These are phyloP conservation scores for Wallacemonas sp. DNA, from an alignment of 208 protist genomes.

Conservation along the genomic window DNA sequence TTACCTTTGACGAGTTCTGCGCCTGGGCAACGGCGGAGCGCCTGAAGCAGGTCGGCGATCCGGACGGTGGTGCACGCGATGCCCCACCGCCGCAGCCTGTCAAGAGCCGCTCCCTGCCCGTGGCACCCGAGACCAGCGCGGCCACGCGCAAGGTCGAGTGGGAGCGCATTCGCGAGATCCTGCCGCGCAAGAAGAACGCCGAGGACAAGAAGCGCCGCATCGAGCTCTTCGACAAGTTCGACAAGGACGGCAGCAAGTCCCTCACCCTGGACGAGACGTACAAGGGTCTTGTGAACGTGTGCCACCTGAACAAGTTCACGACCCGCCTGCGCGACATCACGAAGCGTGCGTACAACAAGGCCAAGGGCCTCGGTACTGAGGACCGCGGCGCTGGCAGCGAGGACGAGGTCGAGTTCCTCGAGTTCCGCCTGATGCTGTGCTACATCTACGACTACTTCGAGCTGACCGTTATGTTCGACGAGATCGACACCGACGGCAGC, in stretches of 20 bases:
- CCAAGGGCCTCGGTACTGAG: slow-evolving; percentile 30
- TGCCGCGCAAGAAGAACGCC: slow-evolving; percentile 10
- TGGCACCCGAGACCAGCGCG: slow-evolving; percentile 3
- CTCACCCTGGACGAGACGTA: slow-evolving; percentile 49
- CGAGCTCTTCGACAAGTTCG: slow-evolving; percentile 53
- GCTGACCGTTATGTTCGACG: slow-evolving; percentile 64
- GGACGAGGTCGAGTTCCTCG: slow-evolving; percentile 41
- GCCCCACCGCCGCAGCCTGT: slow-evolving; percentile 3
- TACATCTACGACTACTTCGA: slow-evolving; percentile 23
- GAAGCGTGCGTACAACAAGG: slow-evolving; percentile 50
- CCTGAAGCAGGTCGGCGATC: slow-evolving; percentile 39
- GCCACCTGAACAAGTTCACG: slow-evolving; percentile 37
- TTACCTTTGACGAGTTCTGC: slow-evolving; percentile 85
- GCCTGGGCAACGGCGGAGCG: slow-evolving; percentile 59
- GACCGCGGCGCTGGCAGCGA: slow-evolving; percentile 17
- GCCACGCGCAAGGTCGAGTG: slow-evolving; percentile 24
- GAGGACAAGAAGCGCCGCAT: slow-evolving; percentile 28
- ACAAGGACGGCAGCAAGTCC: slow-evolving; percentile 47
- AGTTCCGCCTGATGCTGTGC: slow-evolving; percentile 55
- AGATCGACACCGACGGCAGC: slow-evolving; percentile 49
- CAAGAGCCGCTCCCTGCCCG: not conserved
- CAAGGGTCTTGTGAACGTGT: slow-evolving; percentile 26
- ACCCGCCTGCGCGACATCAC: slow-evolving; percentile 33
- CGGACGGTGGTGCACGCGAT: slow-evolving; percentile 15
- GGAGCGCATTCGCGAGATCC: slow-evolving; percentile 4